phyloP scores from a whole-genome alignment of 441 rosid species.

The Codiaeum variegatum region DNA sequence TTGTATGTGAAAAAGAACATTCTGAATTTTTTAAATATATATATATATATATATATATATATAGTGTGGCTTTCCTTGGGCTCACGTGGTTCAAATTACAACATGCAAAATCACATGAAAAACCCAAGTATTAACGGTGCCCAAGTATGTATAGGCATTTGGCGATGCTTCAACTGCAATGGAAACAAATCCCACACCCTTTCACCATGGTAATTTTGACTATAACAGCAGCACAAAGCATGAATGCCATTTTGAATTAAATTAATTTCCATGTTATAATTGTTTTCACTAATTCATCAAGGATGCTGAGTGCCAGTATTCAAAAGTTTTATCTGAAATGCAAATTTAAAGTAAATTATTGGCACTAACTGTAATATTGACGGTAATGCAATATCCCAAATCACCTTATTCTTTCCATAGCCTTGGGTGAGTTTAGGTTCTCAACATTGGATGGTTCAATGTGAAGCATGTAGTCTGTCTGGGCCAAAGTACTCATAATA shows the following conservation, averaged over 20 bases:
- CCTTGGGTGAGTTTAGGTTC: conserved; percentile 66
- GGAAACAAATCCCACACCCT: background rate
- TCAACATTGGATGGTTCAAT: conserved; percentile 73
- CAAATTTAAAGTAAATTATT: background rate
- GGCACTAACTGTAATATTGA: background rate
- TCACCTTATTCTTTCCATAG: conserved; percentile 82
- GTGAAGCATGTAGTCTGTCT: conserved; percentile 83
- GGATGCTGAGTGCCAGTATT: background rate
- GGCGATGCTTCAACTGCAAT: background rate
- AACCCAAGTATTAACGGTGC: background rate
- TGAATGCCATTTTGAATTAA: background rate
- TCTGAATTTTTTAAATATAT: no score
- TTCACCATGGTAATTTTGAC: background rate
- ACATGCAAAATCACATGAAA: background rate
- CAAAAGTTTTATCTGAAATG: background rate
- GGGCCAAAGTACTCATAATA: conserved; percentile 95
- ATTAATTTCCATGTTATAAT: background rate
- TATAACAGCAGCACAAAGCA: background rate
- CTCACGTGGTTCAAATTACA: background rate
- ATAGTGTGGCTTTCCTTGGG: background rate
- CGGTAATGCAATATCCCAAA: background rate
- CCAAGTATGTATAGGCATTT: background rate
- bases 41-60: no score
- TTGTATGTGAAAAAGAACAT: background rate
- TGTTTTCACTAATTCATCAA: background rate